Conservation (phyloP, 768 basidiomycete genomes). For the Tylopilus rubrobrunneus region DNA sequence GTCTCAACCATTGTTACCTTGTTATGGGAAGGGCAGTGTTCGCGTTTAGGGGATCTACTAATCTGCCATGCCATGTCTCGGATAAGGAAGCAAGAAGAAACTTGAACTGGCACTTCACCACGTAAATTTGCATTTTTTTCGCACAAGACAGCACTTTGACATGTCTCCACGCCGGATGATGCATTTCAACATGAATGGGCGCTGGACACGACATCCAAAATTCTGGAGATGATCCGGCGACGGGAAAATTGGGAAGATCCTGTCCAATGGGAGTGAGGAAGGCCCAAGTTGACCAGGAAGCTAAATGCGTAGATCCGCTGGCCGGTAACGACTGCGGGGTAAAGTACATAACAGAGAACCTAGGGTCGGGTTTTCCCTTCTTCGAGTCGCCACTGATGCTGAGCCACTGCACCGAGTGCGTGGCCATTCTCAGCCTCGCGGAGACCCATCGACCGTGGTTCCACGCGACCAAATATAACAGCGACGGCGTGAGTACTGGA, state of each 20-base stretch:
- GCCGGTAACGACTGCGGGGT: slow-evolving; percentile 10
- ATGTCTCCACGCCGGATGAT: neutral
- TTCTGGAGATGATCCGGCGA: slow-evolving; percentile 23
- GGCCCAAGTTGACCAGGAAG: slow-evolving; percentile 1
- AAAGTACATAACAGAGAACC: neutral
- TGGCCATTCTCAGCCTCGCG: neutral
- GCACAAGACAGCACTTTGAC: slow-evolving; percentile 4
- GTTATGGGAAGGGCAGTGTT: slow-evolving; percentile 31
- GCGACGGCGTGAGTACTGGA: neutral
- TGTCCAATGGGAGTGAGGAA: slow-evolving; percentile 13
- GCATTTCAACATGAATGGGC: neutral
- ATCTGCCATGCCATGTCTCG: slow-evolving; percentile 18
- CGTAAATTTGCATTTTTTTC: slow-evolving; percentile 21
- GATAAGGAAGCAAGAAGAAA: slow-evolving; percentile 16
- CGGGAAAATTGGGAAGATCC: slow-evolving; percentile 20
- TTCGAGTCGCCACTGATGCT: neutral
- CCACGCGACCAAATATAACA: slow-evolving; percentile 12
- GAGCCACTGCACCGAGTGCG: neutral
- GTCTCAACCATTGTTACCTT: slow-evolving; percentile 30
- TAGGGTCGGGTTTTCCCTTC: neutral
- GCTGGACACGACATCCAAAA: slow-evolving; percentile 5
- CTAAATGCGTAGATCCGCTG: slow-evolving; percentile 2
- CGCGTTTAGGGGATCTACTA: slow-evolving; percentile 14
- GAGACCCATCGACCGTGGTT: neutral
- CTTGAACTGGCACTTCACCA: slow-evolving; percentile 16